phyloP scores from a whole-genome alignment of 805 yeast species.

The Teunomyces kruisii region DNA sequence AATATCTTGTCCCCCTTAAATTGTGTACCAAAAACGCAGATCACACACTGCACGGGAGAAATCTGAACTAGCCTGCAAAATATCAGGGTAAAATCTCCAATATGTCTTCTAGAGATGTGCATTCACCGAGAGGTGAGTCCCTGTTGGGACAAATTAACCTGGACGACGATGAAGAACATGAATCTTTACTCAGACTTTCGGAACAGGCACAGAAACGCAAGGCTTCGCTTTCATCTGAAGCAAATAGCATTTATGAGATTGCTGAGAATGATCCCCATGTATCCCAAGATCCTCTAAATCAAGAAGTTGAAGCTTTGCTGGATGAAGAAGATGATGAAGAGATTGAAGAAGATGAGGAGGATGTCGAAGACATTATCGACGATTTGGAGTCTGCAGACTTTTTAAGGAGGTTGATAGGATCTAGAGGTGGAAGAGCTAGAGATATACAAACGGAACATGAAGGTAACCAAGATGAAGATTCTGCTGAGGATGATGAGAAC shows the following conservation, averaged over 20 bases:
- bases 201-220: slow-evolving; percentile 32
- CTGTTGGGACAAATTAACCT: slow-evolving; percentile 1
- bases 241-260: slow-evolving; percentile 15
- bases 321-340: slow-evolving; percentile 21
- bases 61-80: neutral
- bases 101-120: neutral
- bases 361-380: slow-evolving; percentile 12
- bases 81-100: neutral
- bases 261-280: slow-evolving; percentile 6
- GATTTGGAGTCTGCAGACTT: slow-evolving; percentile 19
- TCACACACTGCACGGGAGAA: neutral
- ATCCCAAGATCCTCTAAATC: slow-evolving; percentile 13
- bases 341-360: slow-evolving; percentile 14
- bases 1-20: neutral
- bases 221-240: slow-evolving; percentile 12
- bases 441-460: slow-evolving; percentile 6
- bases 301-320: slow-evolving; percentile 21
- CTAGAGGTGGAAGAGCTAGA: slow-evolving; percentile 10
- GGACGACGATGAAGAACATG: slow-evolving; percentile 20
- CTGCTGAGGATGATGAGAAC: slow-evolving; percentile 9
- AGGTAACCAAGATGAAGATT: slow-evolving; percentile 7
- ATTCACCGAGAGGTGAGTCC: neutral
- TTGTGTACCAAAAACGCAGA: neutral
- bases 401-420: slow-evolving; percentile 19
- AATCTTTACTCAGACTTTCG: slow-evolving; percentile 38